Base-by-base conservation (phyloP, 1,139 yeast genomes). In the Spencermartinsiella ligniputridi region DNA sequence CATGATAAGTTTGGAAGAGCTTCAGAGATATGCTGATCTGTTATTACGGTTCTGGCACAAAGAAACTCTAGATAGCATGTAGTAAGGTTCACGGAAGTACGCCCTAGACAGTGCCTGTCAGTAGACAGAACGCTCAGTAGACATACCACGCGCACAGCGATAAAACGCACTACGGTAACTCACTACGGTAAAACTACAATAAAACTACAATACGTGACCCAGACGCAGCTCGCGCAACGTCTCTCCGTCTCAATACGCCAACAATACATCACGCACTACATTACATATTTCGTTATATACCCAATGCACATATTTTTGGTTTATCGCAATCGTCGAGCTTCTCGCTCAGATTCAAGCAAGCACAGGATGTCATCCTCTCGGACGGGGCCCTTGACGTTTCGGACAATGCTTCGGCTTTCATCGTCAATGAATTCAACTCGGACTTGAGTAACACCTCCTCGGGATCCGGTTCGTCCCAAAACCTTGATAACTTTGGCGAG, bases 381-480 rank as follows among this genome's bases (percentile, higher is more conserved):
- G 73, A 90, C 97, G 75, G 98, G 97, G 69, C 98, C 98, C 80
- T 71, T 92, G 75, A 92, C 98, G 83, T 92, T 92, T 85, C 98
- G 89, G 80, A 92, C 97, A 70, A 92, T 90, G 70, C 96, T 86
- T 83, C 97, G 89, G 74, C 96, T 79, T 68, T 95, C 78, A 74
- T 92, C 97, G 75, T 90, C 97, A 74, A 92, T 82, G 85, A 92
- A 92, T 78, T 92, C 97, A 69, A 92, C 97, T 78, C 98, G 90
- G 74, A 92, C 97, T 79, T 92, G 98, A 76, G 97, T 92, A 77
- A 92, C 98, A 84, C 97, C 97, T 84, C 98, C 98, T 81, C 97
- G 90, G 72, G 97, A 90, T 72, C 97, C 97, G 83, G 97, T 90
- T 80, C 97, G 89, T 74, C 97, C 97, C 76, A 92, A 83, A 75